Evolutionary conservation across 2,329 filamentous ascomycete species (phyloP), one percentile per base, ranked within the genome.

Genomic region (Escovopsis weberi): DNA sequence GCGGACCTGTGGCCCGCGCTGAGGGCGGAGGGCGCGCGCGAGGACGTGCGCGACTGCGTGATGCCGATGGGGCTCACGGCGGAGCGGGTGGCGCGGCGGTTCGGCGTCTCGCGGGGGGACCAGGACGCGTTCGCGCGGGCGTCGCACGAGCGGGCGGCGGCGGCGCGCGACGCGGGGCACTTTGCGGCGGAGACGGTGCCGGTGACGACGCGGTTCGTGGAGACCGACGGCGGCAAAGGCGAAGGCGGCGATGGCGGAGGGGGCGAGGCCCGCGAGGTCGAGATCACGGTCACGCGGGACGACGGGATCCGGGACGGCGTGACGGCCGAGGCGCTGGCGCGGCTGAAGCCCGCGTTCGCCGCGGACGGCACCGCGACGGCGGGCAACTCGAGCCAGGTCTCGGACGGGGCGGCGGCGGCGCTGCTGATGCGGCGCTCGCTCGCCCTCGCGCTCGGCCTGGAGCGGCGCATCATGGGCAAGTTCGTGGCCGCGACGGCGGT

Each of bases 41-140:
- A n/a, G n/a, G 80, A 93, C 48, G 83, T 84, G 4, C 67, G 74
- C 36, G 88, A 94, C 59, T 94, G 88, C 59, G 77, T 95, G 58
- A 93, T 94, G 88, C 78, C 80, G 51, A 95, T 95, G 88, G 88
- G 88, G 0, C 63, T 89, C 45, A 95, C 88, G 11, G 80, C 78
- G 5, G 88, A 95, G 68, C 94, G 94, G 53, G 86, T 95, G 0
- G 85, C 88, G 0, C 65, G 69, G 52, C 67, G 87, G 38, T 93
- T 94, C 56, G 74, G 74, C 9, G 75, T 95, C 23, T 72, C 65
- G 4, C 67, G 88, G 23, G 70, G 67, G 2, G 86, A 93, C 48
- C 87, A 94, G 64, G 88, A 95, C 56, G 79, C 70, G 2, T 86
- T 94, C 51, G 86, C 88, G 0, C 80, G 78, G 3, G 67, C 75